Evolutionary conservation across 495 filamentous ascomycete species (phyloP).

Genomic region (Aspergillus olivimuriae): DNA sequence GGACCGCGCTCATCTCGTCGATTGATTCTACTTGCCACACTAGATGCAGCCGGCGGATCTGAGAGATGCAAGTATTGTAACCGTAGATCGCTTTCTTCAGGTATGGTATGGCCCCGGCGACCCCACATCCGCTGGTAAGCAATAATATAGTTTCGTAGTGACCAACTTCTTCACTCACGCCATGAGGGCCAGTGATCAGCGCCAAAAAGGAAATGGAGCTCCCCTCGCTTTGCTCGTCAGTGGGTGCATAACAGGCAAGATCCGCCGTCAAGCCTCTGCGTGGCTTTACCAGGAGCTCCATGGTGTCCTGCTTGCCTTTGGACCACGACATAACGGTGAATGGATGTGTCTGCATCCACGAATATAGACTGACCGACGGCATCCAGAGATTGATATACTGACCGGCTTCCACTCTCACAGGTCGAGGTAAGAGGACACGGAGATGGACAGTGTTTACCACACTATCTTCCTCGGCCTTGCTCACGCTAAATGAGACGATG

Average conservation of each 20-base stretch:
- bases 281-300: slow-evolving; percentile 25
- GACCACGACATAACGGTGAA: slow-evolving; percentile 34
- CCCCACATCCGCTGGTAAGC: slow-evolving; percentile 19
- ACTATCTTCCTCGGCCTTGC: slow-evolving; percentile 9
- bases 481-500: slow-evolving; percentile 12
- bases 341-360: slow-evolving; percentile 30
- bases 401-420: slow-evolving; percentile 25
- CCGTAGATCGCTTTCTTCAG: slow-evolving; percentile 25
- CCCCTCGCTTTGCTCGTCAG: not conserved
- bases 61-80: slow-evolving; percentile 20
- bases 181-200: slow-evolving; percentile 25
- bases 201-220: slow-evolving; percentile 13
- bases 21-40: slow-evolving; percentile 26
- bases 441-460: slow-evolving; percentile 15
- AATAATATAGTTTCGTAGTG: slow-evolving; percentile 26
- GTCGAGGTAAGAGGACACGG: slow-evolving; percentile 16
- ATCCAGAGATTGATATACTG: slow-evolving; percentile 38
- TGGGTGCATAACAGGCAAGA: slow-evolving; percentile 3
- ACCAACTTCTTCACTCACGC: slow-evolving; percentile 13
- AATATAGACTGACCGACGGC: slow-evolving; percentile 23
- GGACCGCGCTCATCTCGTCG: slow-evolving; percentile 6
- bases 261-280: slow-evolving; percentile 9
- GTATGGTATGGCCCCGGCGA: slow-evolving; percentile 22
- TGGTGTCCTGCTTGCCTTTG: slow-evolving; percentile 11
- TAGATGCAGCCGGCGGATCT: slow-evolving; percentile 22